Evolutionary conservation across 2,329 filamentous ascomycete species (phyloP), one percentile per base, ranked within the genome.

Genomic region (Aureobasidium leucospermi): DNA sequence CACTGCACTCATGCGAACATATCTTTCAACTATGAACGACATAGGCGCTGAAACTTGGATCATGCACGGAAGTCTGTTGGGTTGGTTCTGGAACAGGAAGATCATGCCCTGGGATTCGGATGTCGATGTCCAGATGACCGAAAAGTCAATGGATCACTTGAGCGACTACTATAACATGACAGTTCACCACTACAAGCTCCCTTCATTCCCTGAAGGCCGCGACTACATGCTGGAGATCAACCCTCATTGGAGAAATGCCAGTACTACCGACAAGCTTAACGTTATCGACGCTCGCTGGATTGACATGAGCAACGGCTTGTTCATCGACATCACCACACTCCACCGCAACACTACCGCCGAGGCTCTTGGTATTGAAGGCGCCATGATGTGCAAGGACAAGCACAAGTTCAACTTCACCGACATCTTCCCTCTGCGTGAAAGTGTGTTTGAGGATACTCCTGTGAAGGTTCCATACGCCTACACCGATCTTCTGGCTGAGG

Each of bases 101-200:
- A 79, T 84, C 65, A 77, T 85, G 70, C 82, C 82, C 2, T 85
- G 83, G 82, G 83, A 85, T 66, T 79, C 78, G 11, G 82, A 85
- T 64, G 67, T 85, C 51, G 83, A 85, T 63, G 80, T 85, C 11
- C 80, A 84, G 67, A 76, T 85, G 15, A 79, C 79, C 6, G 79
- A 83, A 66, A 66, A 70, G 11, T 79, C 79, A 0, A 81, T 85
- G 56, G 68, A 75, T n/a, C 81, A 81, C 67, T 72, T 85, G 6
- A 82, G 80, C 9, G 70, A 72, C 28, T 83, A 82, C 69, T 83
- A 84, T 72, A 85, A 85, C 66, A 84, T 85, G 81, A 84, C 80
- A 0, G 76, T 84, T 23, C 80, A 84, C 64, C 73, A 75, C 58
- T 69, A 65, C 62, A 69, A 51, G 63, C 71, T 59, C 38, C 71